Percentiles rank a stretch among this genome's conserved stretches.
Evolutionary conservation across 2,329 filamentous ascomycete species (phyloP).

Genomic region (Cytospora schulzeri): DNA sequence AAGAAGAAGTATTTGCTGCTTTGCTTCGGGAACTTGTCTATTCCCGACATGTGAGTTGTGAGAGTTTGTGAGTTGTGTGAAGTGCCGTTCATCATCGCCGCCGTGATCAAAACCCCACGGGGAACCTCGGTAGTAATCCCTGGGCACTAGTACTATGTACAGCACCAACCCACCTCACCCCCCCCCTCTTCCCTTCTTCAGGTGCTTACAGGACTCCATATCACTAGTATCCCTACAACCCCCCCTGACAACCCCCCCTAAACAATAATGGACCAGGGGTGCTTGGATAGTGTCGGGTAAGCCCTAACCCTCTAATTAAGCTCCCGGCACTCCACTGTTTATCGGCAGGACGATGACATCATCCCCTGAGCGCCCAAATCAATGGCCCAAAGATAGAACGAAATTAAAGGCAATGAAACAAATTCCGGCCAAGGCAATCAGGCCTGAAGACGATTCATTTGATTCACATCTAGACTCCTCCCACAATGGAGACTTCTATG

Average conservation of each 20-base stretch:
- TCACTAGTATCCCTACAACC: too few species aligned
- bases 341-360: conserved; percentile 15
- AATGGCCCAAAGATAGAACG: conserved; percentile 9
- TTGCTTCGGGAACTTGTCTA: not conserved
- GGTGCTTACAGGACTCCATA: not conserved
- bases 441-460: conserved; percentile 1
- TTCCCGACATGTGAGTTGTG: conserved; percentile 4
- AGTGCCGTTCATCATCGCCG: too few species aligned
- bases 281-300: too few species aligned
- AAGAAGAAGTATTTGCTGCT: too few species aligned
- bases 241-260: too few species aligned
- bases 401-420: conserved; percentile 22
- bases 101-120: conserved; percentile 13
- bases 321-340: not conserved
- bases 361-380: conserved; percentile 10
- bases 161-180: too few species aligned
- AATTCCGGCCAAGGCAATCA: not conserved
- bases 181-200: not conserved
- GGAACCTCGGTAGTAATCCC: not conserved
- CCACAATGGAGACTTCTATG: conserved; percentile 3
- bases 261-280: too few species aligned
- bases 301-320: not conserved
- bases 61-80: not conserved
- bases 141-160: too few species aligned
- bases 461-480: not conserved